These are phyloP conservation scores for Boletus semigastroideus DNA, from an alignment of 1,284 basidiomycete species.

Conservation along the genomic window DNA sequence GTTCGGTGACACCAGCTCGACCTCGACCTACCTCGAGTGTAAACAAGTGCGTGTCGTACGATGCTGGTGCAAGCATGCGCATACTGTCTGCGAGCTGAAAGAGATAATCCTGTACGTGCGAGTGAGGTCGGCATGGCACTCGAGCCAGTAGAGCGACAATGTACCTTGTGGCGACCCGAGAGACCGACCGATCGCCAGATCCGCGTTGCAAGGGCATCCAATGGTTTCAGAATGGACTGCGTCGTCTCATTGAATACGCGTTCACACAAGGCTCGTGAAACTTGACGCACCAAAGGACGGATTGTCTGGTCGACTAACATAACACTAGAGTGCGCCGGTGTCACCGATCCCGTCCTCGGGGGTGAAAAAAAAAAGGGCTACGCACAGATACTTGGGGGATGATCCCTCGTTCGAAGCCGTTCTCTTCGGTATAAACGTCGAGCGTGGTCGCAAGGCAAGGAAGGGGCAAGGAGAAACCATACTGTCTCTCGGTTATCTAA, in stretches of 20 bases:
- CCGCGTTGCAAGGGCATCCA: constrained; percentile 60
- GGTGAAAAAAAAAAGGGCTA: background rate
- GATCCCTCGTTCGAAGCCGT: constrained; percentile 45
- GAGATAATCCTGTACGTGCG: constrained; percentile 64
- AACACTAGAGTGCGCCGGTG: constrained; percentile 38
- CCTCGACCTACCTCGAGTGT: constrained; percentile 57
- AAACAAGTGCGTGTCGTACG: constrained; percentile 73
- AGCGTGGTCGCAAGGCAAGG: constrained; percentile 23
- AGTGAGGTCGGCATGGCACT: too few relatives aligned
- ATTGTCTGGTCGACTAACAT: constrained; percentile 62
- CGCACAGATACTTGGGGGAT: constrained; percentile 36
- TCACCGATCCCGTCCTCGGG: background rate
- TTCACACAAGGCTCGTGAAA: background rate
- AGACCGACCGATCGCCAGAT: constrained; percentile 77
- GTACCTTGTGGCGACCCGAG: constrained; percentile 78
- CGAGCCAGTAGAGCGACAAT: background rate
- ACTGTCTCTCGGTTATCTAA: constrained; percentile 80
- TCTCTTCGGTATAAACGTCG: constrained; percentile 46
- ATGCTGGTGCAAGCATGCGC: constrained; percentile 65
- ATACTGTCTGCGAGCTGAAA: constrained; percentile 71
- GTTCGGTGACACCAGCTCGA: too few relatives aligned
- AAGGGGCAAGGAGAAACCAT: background rate
- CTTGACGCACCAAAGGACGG: constrained; percentile 52
- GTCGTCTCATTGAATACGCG: background rate
- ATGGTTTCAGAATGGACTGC: constrained; percentile 74